Base-by-base conservation (phyloP, 2,329 filamentous ascomycete species). In the Teratosphaeria nubilosa region DNA sequence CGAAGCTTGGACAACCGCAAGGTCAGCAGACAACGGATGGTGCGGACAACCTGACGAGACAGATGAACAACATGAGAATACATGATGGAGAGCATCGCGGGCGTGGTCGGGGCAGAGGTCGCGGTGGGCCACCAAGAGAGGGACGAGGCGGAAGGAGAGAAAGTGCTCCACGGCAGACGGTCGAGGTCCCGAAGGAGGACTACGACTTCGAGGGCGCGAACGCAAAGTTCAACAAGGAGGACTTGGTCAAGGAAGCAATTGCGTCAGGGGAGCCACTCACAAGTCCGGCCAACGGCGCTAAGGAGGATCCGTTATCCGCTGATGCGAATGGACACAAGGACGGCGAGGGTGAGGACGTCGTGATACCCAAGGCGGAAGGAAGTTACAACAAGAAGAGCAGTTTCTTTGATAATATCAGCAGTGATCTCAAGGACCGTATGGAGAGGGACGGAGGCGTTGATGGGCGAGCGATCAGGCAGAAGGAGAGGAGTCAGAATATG, bases 391-490 rank as follows among this genome's bases (percentile, higher is more conserved):
- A 91, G 75, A 81, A 86, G 5, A 85, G 78, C 3, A 96, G 90
- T 1, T 99, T 99, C 80, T 99, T 99, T 70, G 94, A 99, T 75
- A 96, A 99, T 73, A 96, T 99, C 63, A 95, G 90, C 0, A 95
- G 90, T 64, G 94, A 99, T 72, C 82, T 89, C 62, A 95, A 88
- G 73, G 94, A 99, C 64, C 85, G 94, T 51, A 85, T 89, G 55
- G 62, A 69, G 54, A 79, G 74, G 32, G 71, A 78, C 50, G 81
- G 81, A 4, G 81, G 84, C 62, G 41, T 84, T n/a, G 86, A 87
- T 58, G 91, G 90, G 32, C 85, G 88, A 53, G 90, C 95, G 72
- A 95, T 94, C 85, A 86, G 94, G 56, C 87, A 86, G 45, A 91
- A 97, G 73, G 94, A 97, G 72, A 89, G 95, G 72, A 90, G 87